These are phyloP conservation scores for Ettlia oleoabundans DNA, from an alignment of 139 green algal species.

Conservation along the genomic window DNA sequence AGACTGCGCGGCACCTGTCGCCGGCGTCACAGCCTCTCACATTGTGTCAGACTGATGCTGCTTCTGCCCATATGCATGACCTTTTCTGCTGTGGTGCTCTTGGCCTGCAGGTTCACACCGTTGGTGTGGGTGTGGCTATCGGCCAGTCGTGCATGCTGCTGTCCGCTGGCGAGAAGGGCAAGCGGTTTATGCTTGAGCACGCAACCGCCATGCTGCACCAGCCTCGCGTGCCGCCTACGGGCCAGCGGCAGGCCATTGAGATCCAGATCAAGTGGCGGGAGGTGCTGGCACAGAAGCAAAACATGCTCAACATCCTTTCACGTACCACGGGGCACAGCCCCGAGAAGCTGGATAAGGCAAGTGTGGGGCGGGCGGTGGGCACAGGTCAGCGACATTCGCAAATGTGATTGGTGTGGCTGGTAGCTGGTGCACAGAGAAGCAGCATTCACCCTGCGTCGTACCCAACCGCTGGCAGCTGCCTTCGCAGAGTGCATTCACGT, in stretches of 20 bases:
- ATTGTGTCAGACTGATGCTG: too few species aligned
- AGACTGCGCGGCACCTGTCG: background rate
- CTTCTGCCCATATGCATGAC: background rate
- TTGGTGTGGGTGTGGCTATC: conserved; percentile 67
- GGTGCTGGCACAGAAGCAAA: conserved; percentile 75
- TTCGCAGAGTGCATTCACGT: too few species aligned
- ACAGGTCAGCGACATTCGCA: too few species aligned
- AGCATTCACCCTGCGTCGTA: too few species aligned
- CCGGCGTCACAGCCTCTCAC: too few species aligned
- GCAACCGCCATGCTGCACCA: conserved; percentile 98
- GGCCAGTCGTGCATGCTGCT: conserved; percentile 89
- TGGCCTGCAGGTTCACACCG: conserved; percentile 48
- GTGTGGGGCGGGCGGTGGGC: too few species aligned
- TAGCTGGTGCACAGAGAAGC: too few species aligned
- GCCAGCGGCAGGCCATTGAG: conserved; percentile 89
- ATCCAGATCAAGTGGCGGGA: conserved; percentile 97
- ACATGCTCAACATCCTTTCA: conserved; percentile 84
- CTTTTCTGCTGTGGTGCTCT: background rate
- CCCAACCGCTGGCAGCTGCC: too few species aligned
- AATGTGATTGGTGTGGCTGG: too few species aligned
- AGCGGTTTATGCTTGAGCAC: conserved; percentile 89
- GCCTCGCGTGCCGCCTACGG: conserved; percentile 91
- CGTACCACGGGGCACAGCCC: conserved; percentile 87
- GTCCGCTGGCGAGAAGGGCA: conserved; percentile 77
- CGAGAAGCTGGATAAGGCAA: conserved; percentile 89